Percentiles rank a stretch among this genome's conserved stretches.
These are phyloP conservation scores for Biscogniauxia sp. DNA, from an alignment of 2,329 filamentous ascomycete genomes.

Conservation along the genomic window DNA sequence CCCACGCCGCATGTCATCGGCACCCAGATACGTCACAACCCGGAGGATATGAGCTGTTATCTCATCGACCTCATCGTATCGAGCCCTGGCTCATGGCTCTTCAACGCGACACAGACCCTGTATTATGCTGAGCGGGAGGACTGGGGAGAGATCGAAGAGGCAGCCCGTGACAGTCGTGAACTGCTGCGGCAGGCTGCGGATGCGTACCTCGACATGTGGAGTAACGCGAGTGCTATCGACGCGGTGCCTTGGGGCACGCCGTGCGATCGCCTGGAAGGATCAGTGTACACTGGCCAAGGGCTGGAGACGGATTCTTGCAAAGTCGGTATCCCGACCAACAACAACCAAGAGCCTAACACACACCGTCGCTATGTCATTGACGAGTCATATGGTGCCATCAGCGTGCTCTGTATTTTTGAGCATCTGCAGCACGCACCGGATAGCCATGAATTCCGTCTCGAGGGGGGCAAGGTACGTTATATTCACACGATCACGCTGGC, in stretches of 20 bases:
- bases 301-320: slow-evolving; percentile 27
- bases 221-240: slow-evolving; percentile 27
- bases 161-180: slow-evolving; percentile 26
- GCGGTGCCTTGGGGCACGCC: slow-evolving; percentile 36
- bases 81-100: slow-evolving; percentile 35
- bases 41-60: slow-evolving; percentile 22
- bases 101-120: slow-evolving; percentile 35
- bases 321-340: slow-evolving; percentile 27
- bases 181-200: slow-evolving; percentile 33
- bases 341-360: slow-evolving; percentile 28
- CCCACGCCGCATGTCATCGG: slow-evolving; percentile 32
- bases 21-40: slow-evolving; percentile 34
- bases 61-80: slow-evolving; percentile 35
- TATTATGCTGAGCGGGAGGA: slow-evolving; percentile 32
- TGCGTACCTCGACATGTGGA: slow-evolving; percentile 38
- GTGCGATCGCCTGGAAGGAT: slow-evolving; percentile 33
- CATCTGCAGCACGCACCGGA: slow-evolving; percentile 29
- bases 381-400: slow-evolving; percentile 28
- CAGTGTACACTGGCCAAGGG: slow-evolving; percentile 26
- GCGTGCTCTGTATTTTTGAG: slow-evolving; percentile 31
- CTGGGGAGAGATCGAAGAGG: slow-evolving; percentile 31
- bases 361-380: slow-evolving; percentile 33
- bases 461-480: slow-evolving; percentile 29
- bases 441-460: slow-evolving; percentile 31
- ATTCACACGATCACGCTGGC: slow-evolving; percentile 32